These are phyloP conservation scores for Boletus edulis DNA, from an alignment of 768 basidiomycete genomes.

Conservation along the genomic window DNA sequence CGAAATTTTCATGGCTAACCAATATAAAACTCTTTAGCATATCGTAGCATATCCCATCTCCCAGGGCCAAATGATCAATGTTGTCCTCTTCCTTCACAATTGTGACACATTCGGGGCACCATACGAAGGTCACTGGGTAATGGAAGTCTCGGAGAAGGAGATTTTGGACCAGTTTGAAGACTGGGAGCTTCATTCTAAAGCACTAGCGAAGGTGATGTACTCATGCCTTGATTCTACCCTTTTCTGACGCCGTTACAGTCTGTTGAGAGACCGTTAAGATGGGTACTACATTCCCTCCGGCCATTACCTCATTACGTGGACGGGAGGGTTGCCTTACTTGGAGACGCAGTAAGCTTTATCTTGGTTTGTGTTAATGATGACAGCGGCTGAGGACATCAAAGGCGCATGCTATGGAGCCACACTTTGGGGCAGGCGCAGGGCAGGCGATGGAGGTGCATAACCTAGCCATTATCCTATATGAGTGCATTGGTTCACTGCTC, in stretches of 20 bases:
- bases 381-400: conserved; percentile 20
- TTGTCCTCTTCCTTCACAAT: conserved; percentile 32
- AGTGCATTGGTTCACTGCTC: neutral
- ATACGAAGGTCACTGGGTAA: conserved; percentile 31
- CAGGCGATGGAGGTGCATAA: conserved; percentile 46
- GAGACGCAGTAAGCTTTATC: conserved; percentile 42
- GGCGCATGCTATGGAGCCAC: conserved; percentile 49
- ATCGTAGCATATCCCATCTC: conserved; percentile 40
- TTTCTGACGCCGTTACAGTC: conserved; percentile 25
- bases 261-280: conserved; percentile 36
- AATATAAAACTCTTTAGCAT: conserved; percentile 28
- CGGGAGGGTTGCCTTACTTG: conserved; percentile 40
- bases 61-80: conserved; percentile 35
- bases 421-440: conserved; percentile 48
- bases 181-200: conserved; percentile 18
- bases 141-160: conserved; percentile 32
- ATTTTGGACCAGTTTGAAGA: conserved; percentile 27
- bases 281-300: conserved; percentile 43
- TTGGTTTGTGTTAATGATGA: conserved; percentile 23
- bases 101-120: conserved; percentile 27
- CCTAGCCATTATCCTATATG: neutral
- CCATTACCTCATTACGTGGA: conserved; percentile 5
- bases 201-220: conserved; percentile 8
- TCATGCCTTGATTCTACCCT: neutral
- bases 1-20: neutral